These are phyloP conservation scores for Pythium volutum DNA, from an alignment of 352 stramenopile species.

Conservation along the genomic window DNA sequence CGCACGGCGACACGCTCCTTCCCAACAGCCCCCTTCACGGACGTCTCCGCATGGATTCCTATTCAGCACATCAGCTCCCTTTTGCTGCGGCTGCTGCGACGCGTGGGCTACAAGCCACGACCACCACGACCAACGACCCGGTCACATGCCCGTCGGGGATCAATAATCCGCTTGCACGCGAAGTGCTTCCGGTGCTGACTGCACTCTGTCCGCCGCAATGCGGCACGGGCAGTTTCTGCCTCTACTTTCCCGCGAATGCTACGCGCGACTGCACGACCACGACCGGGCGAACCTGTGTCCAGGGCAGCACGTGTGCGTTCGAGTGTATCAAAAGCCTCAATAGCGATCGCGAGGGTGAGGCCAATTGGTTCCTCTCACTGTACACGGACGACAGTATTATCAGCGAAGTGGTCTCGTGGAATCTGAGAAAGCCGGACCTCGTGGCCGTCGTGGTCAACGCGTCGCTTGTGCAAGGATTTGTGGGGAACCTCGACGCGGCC, in stretches of 20 bases:
- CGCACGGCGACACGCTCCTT: too few species aligned
- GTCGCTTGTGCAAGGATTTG: too few species aligned
- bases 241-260: not conserved
- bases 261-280: not conserved
- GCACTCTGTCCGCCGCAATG: not conserved
- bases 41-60: not conserved
- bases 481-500: not conserved
- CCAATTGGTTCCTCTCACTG: not conserved
- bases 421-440: too few species aligned
- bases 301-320: not conserved
- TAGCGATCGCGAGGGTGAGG: too few species aligned
- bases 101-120: not conserved
- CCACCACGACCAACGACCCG: not conserved
- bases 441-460: too few species aligned
- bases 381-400: too few species aligned
- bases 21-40: not conserved
- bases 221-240: not conserved
- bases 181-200: not conserved
- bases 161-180: not conserved
- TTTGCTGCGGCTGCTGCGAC: not conserved
- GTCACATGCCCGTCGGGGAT: not conserved
- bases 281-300: not conserved
- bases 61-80: not conserved
- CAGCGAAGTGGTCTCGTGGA: too few species aligned
- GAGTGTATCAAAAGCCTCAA: not conserved